Evolutionary conservation across 2,329 filamentous ascomycete species (phyloP).

Genomic region (Aureobasidium lini): DNA sequence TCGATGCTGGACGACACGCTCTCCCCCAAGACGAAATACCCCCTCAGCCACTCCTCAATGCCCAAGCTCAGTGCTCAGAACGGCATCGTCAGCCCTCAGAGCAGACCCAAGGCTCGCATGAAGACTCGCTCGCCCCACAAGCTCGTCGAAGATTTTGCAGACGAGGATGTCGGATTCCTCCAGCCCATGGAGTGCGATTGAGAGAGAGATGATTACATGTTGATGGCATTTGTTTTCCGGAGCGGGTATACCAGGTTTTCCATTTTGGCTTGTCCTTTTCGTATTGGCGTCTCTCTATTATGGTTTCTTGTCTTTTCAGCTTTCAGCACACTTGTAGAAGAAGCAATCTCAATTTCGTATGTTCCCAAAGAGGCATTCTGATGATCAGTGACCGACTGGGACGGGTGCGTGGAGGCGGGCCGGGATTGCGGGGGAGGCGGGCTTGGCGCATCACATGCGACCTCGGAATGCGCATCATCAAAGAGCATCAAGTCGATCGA

Average conservation of each 20-base stretch:
- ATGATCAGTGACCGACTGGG: neutral
- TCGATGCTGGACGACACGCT: neutral
- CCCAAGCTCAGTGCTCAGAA: neutral
- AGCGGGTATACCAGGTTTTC: neutral
- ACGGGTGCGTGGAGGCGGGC: neutral
- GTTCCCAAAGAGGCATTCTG: neutral
- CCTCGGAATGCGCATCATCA: slow-evolving; percentile 9
- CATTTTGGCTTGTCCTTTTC: neutral
- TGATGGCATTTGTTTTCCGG: neutral
- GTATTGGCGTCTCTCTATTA: neutral
- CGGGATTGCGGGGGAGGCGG: neutral
- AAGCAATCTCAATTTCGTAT: neutral
- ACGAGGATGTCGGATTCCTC: slow-evolving; percentile 11
- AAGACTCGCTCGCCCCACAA: slow-evolving; percentile 4
- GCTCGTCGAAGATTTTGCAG: neutral
- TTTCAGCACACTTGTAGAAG: neutral
- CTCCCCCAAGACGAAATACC: neutral
- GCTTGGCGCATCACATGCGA: slow-evolving; percentile 10
- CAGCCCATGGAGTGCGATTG: slow-evolving; percentile 15
- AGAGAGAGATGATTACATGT: neutral
- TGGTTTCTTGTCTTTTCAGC: neutral
- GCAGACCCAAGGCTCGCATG: slow-evolving; percentile 12
- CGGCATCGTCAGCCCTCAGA: neutral
- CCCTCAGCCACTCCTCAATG: slow-evolving; percentile 9
- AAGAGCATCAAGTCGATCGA: neutral